phyloP scores from a whole-genome alignment of 148 eudicot species.

The Tetragonia tetragonoides region DNA sequence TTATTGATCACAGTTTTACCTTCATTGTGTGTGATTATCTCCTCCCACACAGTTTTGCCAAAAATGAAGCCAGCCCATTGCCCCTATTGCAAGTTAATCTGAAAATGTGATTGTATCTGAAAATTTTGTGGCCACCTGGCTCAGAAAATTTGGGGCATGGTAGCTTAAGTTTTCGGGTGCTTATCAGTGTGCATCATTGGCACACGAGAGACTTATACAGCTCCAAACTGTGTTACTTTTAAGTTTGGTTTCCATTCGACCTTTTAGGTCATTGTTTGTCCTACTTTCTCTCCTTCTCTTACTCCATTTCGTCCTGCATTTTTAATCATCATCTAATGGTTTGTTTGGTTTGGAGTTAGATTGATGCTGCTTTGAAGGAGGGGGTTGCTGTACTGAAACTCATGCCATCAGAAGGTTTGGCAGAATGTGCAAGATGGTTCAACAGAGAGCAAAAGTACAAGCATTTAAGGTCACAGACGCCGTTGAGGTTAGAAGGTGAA shows the following conservation, averaged over 20 bases:
- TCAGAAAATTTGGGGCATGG: not conserved
- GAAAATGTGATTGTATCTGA: too few species aligned
- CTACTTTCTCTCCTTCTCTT: not conserved
- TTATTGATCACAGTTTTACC: too few species aligned
- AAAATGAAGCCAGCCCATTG: too few species aligned
- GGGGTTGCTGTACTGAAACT: slow-evolving; percentile 59
- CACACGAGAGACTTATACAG: not conserved
- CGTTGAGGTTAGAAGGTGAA: slow-evolving; percentile 33
- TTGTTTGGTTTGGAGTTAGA: slow-evolving; percentile 35
- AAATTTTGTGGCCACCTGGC: not conserved
- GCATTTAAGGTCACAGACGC: slow-evolving; percentile 54
- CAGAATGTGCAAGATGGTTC: slow-evolving; percentile 64
- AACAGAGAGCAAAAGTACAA: slow-evolving; percentile 91
- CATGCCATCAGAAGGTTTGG: slow-evolving; percentile 56
- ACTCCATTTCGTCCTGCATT: not conserved
- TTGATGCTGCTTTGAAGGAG: slow-evolving; percentile 72
- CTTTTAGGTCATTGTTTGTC: not conserved
- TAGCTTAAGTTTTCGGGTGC: not conserved
- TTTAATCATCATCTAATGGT: slow-evolving; percentile 6
- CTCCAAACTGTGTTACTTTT: not conserved
- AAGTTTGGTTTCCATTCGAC: too few species aligned
- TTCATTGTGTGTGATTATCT: too few species aligned
- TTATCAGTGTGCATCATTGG: too few species aligned
- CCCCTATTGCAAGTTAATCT: not conserved
- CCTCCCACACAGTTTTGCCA: too few species aligned